These are phyloP conservation scores for Pinus tabuliformis DNA, from an alignment of 75 land plant species.

Conservation along the genomic window DNA sequence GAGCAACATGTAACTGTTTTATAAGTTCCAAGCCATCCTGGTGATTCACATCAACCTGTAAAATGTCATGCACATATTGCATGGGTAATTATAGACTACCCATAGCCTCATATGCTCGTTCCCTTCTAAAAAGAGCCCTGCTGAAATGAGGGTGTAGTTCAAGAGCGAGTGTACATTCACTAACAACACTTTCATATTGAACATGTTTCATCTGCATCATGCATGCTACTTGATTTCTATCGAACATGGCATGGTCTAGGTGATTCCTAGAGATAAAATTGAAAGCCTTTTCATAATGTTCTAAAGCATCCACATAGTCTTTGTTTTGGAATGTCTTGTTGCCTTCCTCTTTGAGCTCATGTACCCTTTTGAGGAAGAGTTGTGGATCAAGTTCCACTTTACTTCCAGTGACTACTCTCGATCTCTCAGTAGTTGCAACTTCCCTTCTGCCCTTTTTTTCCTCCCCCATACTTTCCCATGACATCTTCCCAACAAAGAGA, in stretches of 20 bases:
- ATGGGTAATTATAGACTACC: slow-evolving; percentile 58
- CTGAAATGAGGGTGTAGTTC: too few species aligned
- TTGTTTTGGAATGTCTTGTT: too few species aligned
- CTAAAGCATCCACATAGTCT: slow-evolving; percentile 57
- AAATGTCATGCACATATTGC: slow-evolving; percentile 50
- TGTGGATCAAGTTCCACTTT: slow-evolving; percentile 38
- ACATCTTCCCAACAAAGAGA: background rate
- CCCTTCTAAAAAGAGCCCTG: too few species aligned
- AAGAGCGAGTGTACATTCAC: too few species aligned
- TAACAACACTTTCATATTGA: slow-evolving; percentile 54
- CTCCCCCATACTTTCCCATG: slow-evolving; percentile 80
- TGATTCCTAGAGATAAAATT: slow-evolving; percentile 56
- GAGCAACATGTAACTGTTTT: slow-evolving; percentile 39
- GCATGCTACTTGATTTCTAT: slow-evolving; percentile 82
- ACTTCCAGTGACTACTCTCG: background rate
- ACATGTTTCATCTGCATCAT: slow-evolving; percentile 80
- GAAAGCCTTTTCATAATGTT: slow-evolving; percentile 65
- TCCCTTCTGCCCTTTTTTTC: slow-evolving; percentile 42
- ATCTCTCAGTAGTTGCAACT: background rate
- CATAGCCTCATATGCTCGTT: slow-evolving; percentile 66
- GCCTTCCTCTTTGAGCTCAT: slow-evolving; percentile 92
- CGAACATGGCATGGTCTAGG: slow-evolving; percentile 72
- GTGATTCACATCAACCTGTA: too few species aligned
- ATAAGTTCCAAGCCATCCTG: too few species aligned
- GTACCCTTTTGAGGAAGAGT: slow-evolving; percentile 55